A percentile compares a stretch with the other conserved stretches of the same genome.
phyloP scores from a whole-genome alignment of 2,329 filamentous ascomycete genomes.

The Helminthosporium solani region DNA sequence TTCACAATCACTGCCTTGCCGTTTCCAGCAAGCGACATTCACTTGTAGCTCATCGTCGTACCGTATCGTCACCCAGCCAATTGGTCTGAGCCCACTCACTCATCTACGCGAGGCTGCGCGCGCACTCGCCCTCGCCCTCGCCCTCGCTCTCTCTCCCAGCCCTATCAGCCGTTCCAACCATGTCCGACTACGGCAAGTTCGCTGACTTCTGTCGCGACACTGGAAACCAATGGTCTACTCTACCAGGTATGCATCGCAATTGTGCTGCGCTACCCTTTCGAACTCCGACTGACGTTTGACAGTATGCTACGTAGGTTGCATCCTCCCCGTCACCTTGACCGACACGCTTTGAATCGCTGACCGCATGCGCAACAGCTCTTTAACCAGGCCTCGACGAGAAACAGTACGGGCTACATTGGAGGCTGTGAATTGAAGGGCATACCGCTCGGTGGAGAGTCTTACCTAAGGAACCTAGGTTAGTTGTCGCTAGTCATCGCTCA shows the following conservation, averaged over 20 bases:
- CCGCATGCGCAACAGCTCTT: slow-evolving; percentile 59
- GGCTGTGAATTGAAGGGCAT: slow-evolving; percentile 80
- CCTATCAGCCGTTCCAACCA: too few species aligned
- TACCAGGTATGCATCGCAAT: slow-evolving; percentile 38
- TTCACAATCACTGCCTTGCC: slow-evolving; percentile 10
- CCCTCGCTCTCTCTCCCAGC: too few species aligned
- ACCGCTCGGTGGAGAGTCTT: slow-evolving; percentile 60
- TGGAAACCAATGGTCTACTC: slow-evolving; percentile 43
- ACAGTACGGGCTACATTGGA: slow-evolving; percentile 56
- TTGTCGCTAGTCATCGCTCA: slow-evolving; percentile 18
- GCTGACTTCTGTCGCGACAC: slow-evolving; percentile 53
- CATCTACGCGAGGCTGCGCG: slow-evolving; percentile 24
- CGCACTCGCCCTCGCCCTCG: too few species aligned
- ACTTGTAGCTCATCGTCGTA: slow-evolving; percentile 6
- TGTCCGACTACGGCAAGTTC: slow-evolving; percentile 39
- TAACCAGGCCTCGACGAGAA: slow-evolving; percentile 59
- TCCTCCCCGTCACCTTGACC: slow-evolving; percentile 6
- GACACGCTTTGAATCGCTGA: slow-evolving; percentile 28
- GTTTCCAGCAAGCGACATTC: slow-evolving; percentile 9
- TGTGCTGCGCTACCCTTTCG: slow-evolving; percentile 11
- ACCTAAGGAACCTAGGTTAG: slow-evolving; percentile 81
- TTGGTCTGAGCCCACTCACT: background rate
- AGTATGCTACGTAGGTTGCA: slow-evolving; percentile 52
- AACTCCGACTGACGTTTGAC: slow-evolving; percentile 22
- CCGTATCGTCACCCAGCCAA: background rate